Evolutionary conservation across 768 basidiomycete genomes (phyloP).

Genomic region (Candolleomyces aberdarensis): DNA sequence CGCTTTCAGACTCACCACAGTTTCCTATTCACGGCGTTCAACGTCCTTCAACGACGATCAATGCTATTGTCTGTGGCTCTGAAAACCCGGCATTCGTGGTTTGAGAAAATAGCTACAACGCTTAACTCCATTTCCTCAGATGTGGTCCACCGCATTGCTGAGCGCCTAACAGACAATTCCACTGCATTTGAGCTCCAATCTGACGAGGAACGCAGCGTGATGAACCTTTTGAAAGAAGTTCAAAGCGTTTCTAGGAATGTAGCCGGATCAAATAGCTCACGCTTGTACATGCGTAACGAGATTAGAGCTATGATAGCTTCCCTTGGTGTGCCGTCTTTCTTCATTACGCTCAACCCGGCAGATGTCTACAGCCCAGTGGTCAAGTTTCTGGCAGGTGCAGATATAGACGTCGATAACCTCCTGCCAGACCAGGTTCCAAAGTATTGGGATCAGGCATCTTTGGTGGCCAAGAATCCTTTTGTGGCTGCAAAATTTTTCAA

Average conservation of each 20-base stretch:
- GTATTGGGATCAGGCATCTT: constrained; percentile 27
- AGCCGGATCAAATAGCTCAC: not conserved
- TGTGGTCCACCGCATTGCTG: not conserved
- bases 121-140: not conserved
- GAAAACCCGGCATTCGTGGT: not conserved
- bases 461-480: constrained; percentile 38
- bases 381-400: constrained; percentile 31
- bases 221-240: not conserved
- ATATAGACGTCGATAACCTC: constrained; percentile 33
- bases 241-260: not conserved
- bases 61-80: not conserved
- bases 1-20: not conserved
- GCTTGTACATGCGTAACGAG: constrained; percentile 41
- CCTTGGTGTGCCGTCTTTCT: constrained; percentile 38
- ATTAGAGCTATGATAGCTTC: constrained; percentile 30
- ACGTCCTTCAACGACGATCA: not conserved
- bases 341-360: constrained; percentile 43
- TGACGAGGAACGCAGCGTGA: not conserved
- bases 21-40: not conserved
- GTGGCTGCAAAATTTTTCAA: constrained; percentile 42
- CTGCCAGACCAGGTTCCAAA: constrained; percentile 22
- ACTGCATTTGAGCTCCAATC: not conserved
- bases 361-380: constrained; percentile 41
- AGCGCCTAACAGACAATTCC: not conserved
- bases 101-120: not conserved